Conservation (phyloP, 2,329 filamentous ascomycete genomes). For the Alternaria metachromatica region DNA sequence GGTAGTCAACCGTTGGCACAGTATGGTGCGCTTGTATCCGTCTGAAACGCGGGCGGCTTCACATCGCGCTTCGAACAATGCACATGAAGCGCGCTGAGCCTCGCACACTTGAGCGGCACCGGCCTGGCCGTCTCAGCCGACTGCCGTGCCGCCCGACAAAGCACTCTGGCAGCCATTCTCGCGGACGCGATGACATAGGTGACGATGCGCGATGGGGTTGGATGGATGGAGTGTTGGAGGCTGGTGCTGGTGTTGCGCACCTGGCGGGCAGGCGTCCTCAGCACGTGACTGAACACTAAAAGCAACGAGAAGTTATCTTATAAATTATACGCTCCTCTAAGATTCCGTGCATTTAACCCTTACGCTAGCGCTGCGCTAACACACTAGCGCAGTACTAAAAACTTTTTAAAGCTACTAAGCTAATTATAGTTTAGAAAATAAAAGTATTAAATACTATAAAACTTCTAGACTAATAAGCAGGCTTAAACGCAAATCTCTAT, state of each 20-base stretch:
- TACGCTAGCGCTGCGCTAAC: no score
- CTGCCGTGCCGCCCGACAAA: constrained; percentile 15
- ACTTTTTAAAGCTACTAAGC: neutral
- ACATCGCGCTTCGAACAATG: constrained; percentile 46
- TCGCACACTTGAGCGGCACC: constrained; percentile 33
- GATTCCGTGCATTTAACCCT: no score
- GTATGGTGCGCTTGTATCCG: constrained; percentile 37
- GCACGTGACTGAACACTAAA: constrained; percentile 8
- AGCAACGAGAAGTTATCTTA: neutral
- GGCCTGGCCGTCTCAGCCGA: constrained; percentile 43
- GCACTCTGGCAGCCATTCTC: constrained; percentile 17
- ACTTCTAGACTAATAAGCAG: neutral
- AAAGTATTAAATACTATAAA: neutral
- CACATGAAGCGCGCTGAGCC: constrained; percentile 47
- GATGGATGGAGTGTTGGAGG: neutral
- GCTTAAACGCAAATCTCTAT: no score
- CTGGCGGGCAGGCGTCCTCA: neutral
- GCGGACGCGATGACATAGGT: constrained; percentile 5
- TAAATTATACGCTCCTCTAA: no score
- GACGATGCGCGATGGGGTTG: constrained; percentile 1
- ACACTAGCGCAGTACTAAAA: neutral
- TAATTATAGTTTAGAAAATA: neutral
- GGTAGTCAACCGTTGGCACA: constrained; percentile 44
- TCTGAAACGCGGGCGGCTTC: constrained; percentile 47
- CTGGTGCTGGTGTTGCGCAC: neutral